phyloP scores from a whole-genome alignment of 208 protist species.

The Trypanosoma conorhini region DNA sequence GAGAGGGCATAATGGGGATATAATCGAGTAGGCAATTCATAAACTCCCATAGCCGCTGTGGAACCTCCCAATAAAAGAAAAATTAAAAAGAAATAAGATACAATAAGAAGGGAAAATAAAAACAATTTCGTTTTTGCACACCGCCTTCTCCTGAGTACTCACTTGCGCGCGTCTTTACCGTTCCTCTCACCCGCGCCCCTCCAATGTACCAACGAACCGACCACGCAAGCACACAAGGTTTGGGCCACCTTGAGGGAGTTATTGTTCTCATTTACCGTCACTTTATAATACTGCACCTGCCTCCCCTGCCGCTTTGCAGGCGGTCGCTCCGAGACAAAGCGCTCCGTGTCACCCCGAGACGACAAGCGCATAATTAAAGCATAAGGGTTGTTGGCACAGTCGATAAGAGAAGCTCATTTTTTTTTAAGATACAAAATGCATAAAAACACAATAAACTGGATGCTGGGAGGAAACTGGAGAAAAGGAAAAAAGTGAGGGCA shows the following conservation, averaged over 20 bases:
- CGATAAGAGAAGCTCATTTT: background rate
- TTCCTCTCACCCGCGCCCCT: background rate
- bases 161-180: background rate
- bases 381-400: background rate
- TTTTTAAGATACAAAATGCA: background rate
- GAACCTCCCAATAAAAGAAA: background rate
- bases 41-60: background rate
- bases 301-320: background rate
- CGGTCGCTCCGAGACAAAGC: background rate
- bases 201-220: background rate
- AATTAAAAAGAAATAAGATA: background rate
- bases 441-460: background rate
- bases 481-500: background rate
- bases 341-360: background rate
- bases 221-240: background rate
- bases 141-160: background rate
- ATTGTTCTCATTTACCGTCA: background rate
- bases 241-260: background rate
- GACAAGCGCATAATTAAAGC: background rate
- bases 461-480: background rate
- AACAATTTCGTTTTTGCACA: background rate
- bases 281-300: background rate
- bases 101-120: background rate
- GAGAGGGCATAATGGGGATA: background rate
- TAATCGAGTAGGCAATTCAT: background rate